Percentiles rank a stretch among this genome's conserved stretches.
These are phyloP conservation scores for Melanopsichium pennsylvanicum DNA, from an alignment of 1,284 basidiomycete genomes.

Conservation along the genomic window DNA sequence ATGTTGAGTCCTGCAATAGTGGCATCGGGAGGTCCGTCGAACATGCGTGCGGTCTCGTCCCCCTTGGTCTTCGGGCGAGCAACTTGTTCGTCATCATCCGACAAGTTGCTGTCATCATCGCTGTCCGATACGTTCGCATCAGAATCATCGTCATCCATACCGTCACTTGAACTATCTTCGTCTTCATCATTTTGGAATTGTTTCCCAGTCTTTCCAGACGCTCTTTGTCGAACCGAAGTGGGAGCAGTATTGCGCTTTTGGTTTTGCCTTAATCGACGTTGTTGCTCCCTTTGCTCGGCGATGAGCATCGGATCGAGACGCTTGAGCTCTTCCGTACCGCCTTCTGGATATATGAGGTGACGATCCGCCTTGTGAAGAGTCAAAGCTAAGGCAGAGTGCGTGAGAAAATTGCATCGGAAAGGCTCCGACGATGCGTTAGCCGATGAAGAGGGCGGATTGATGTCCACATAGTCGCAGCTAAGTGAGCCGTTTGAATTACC, in stretches of 20 bases:
- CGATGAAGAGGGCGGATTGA: constrained; percentile 21
- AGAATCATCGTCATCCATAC: not conserved
- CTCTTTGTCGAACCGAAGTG: too few species aligned
- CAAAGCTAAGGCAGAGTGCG: constrained; percentile 36
- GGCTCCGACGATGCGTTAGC: constrained; percentile 9
- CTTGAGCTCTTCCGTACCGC: constrained; percentile 57
- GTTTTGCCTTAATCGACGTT: constrained; percentile 18
- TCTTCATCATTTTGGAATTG: not conserved
- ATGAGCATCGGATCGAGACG: constrained; percentile 56
- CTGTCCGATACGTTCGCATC: constrained; percentile 4
- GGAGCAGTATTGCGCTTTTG: constrained; percentile 22
- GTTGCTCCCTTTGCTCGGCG: constrained; percentile 53
- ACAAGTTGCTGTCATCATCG: constrained; percentile 2
- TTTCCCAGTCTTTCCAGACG: constrained; percentile 5
- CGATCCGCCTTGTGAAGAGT: constrained; percentile 62
- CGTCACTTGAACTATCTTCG: not conserved
- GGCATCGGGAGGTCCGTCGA: constrained; percentile 54
- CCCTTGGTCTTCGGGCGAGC: not conserved
- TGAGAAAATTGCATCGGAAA: constrained; percentile 34
- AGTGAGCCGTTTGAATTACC: constrained; percentile 14
- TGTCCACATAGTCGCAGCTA: constrained; percentile 36
- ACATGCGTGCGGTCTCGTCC: constrained; percentile 7
- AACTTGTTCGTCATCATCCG: not conserved
- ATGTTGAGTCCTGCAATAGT: constrained; percentile 64
- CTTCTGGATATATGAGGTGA: constrained; percentile 60